These are phyloP conservation scores for Penicillium ochrochloron DNA, from an alignment of 495 filamentous ascomycete genomes.

Conservation along the genomic window DNA sequence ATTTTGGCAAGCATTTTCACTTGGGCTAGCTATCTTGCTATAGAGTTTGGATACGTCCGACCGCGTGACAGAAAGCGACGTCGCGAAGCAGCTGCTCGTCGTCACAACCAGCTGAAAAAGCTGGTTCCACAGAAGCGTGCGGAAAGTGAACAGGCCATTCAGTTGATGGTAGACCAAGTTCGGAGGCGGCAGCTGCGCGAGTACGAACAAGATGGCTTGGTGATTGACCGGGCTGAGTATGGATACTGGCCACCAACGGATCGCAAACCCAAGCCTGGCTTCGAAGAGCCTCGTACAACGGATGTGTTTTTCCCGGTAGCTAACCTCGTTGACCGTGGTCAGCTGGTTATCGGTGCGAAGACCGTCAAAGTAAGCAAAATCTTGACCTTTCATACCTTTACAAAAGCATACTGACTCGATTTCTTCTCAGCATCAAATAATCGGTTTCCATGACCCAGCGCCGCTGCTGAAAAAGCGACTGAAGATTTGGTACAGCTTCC, in stretches of 20 bases:
- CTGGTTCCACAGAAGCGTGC: constrained; percentile 46
- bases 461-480: constrained; percentile 56
- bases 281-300: constrained; percentile 34
- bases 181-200: constrained; percentile 51
- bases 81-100: constrained; percentile 39
- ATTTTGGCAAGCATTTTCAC: constrained; percentile 49
- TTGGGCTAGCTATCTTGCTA: constrained; percentile 53
- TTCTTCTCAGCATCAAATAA: constrained; percentile 49
- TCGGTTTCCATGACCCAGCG: constrained; percentile 63
- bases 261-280: constrained; percentile 31
- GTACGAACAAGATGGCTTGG: constrained; percentile 40
- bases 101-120: constrained; percentile 46
- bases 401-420: constrained; percentile 19
- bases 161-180: constrained; percentile 56
- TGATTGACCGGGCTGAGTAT: constrained; percentile 50
- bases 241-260: constrained; percentile 39
- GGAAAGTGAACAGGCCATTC: constrained; percentile 57
- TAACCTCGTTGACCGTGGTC: constrained; percentile 51
- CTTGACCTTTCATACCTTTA: background rate
- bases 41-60: constrained; percentile 54
- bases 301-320: constrained; percentile 57
- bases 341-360: constrained; percentile 49
- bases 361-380: constrained; percentile 43
- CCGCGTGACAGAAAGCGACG: constrained; percentile 44
- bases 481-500: constrained; percentile 57